Conservation (phyloP, 1,139 yeast species). For the Pichia sp. region DNA sequence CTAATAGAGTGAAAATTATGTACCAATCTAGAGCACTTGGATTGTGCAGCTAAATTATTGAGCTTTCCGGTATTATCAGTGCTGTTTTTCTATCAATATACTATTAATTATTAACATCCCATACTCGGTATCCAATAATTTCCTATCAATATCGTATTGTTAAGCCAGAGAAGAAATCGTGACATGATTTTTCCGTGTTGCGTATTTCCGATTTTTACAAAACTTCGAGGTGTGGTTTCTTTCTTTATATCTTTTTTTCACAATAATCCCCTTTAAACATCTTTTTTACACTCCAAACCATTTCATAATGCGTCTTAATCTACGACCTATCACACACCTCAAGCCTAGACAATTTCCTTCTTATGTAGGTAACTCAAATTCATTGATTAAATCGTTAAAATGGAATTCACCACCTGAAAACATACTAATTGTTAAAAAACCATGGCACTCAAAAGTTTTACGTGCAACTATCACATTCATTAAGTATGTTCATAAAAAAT, state of each 20-base stretch:
- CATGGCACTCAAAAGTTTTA: constrained; percentile 63
- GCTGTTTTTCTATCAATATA: too few species aligned
- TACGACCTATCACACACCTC: constrained; percentile 12
- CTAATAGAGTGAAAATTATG: too few species aligned
- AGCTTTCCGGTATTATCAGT: too few species aligned
- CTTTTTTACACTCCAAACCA: neutral
- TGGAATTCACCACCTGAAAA: constrained; percentile 57
- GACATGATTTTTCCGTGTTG: neutral
- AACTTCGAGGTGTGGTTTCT: neutral
- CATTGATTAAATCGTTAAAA: constrained; percentile 36
- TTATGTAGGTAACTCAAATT: constrained; percentile 33
- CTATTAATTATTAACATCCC: too few species aligned
- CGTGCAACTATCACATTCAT: constrained; percentile 63
- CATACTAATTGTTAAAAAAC: constrained; percentile 76
- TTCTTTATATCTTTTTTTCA: too few species aligned
- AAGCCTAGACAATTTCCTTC: constrained; percentile 21
- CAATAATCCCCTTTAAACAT: neutral
- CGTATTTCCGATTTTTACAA: neutral
- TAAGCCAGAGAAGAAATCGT: too few species aligned
- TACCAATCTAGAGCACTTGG: too few species aligned
- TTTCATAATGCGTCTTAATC: neutral
- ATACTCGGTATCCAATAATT: too few species aligned
- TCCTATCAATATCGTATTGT: too few species aligned
- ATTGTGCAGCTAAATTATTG: too few species aligned
- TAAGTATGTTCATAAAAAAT: constrained; percentile 44